phyloP scores from a whole-genome alignment of 2,329 filamentous ascomycete species.

The Diaporthe helianthi region DNA sequence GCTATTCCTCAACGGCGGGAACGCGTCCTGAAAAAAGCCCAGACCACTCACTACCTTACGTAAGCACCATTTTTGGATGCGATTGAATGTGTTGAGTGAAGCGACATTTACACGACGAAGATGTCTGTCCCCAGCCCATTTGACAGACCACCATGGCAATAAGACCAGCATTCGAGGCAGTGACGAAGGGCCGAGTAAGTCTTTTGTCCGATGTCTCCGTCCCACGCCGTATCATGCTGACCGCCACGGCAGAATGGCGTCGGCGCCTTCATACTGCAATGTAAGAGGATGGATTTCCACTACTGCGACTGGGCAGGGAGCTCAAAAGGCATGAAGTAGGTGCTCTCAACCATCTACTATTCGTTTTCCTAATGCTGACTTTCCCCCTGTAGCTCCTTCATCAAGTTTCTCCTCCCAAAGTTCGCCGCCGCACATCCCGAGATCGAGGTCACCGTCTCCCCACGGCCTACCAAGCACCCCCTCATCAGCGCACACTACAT shows the following conservation, averaged over 20 bases:
- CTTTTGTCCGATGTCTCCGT: too few relatives aligned
- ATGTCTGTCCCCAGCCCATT: conserved; percentile 36
- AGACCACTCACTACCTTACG: conserved; percentile 20
- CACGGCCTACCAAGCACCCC: conserved; percentile 87
- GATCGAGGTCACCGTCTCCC: conserved; percentile 91
- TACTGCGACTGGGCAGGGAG: conserved; percentile 97
- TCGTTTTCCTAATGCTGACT: conserved; percentile 18
- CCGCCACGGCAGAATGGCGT: conserved; percentile 78
- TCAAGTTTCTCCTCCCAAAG: conserved; percentile 75
- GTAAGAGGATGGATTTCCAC: conserved; percentile 93
- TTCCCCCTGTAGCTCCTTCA: conserved; percentile 71
- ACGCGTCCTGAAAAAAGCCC: conserved; percentile 26
- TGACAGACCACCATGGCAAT: conserved; percentile 59
- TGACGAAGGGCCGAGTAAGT: conserved; percentile 62
- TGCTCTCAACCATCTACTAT: conserved; percentile 17
- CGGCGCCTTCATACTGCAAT: conserved; percentile 95
- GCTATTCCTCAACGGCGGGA: conserved; percentile 11
- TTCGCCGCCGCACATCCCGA: conserved; percentile 85
- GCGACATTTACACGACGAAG: background rate
- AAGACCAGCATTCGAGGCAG: conserved; percentile 55
- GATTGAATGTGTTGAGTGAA: background rate
- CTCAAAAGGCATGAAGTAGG: conserved; percentile 92
- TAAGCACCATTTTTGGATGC: conserved; percentile 31
- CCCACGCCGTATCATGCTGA: conserved; percentile 24
- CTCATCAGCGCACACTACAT: conserved; percentile 90